phyloP scores from a whole-genome alignment of 306 rosid species.

The Cicer yamashitae region DNA sequence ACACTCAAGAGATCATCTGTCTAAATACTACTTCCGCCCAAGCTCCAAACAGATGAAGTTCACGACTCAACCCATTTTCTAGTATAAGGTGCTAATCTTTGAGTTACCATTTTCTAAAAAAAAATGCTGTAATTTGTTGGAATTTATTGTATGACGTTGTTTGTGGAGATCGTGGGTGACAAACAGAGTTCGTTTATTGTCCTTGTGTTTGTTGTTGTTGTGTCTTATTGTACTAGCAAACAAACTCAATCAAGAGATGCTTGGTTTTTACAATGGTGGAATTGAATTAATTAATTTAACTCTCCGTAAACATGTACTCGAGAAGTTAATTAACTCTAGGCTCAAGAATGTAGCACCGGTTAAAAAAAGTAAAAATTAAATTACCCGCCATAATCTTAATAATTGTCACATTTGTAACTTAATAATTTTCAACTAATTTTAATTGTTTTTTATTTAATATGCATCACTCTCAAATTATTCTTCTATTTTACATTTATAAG shows the following conservation, averaged over 20 bases:
- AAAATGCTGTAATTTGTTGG: conserved; percentile 34
- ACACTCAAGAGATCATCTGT: no score
- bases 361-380: not conserved
- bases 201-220: conserved; percentile 48
- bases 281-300: conserved; percentile 19
- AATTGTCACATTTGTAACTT: no score
- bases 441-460: no score
- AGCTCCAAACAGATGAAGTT: no score
- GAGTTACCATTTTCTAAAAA: not conserved
- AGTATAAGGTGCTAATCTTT: not conserved
- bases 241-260: not conserved
- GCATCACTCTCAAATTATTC: no score
- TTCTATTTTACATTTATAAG: no score
- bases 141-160: conserved; percentile 40
- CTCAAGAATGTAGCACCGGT: not conserved
- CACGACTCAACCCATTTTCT: no score
- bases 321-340: conserved; percentile 8
- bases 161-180: conserved; percentile 47
- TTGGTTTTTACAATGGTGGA: conserved; percentile 11
- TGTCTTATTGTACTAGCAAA: not conserved
- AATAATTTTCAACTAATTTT: no score
- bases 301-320: conserved; percentile 9
- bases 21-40: no score
- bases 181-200: conserved; percentile 48
- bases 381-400: no score